These are phyloP conservation scores for Dothidotthia symphoricarpi DNA, from an alignment of 2,329 filamentous ascomycete species.

Conservation along the genomic window DNA sequence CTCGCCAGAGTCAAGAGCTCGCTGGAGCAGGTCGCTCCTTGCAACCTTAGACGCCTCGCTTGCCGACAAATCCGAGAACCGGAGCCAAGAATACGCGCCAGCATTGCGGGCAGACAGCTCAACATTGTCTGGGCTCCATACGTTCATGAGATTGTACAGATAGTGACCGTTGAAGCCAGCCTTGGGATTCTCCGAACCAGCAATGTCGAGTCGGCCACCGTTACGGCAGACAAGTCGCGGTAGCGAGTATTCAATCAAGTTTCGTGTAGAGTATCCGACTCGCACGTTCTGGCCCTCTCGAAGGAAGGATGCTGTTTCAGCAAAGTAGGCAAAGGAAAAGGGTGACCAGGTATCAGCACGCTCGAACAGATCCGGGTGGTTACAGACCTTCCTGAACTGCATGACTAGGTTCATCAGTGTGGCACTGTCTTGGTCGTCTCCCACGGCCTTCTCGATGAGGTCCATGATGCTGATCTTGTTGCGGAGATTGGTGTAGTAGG, in stretches of 20 bases:
- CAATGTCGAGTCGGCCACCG: conserved; percentile 70
- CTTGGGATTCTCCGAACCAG: conserved; percentile 68
- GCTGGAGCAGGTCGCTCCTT: conserved; percentile 69
- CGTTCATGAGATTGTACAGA: conserved; percentile 79
- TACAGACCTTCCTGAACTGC: conserved; percentile 99
- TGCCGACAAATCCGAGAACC: conserved; percentile 76
- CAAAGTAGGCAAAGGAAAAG: conserved; percentile 79
- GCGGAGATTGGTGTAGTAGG: conserved; percentile 85
- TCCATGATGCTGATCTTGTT: conserved; percentile 99
- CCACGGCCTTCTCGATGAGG: conserved; percentile 93
- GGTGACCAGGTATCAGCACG: conserved; percentile 88
- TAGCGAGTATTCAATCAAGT: conserved; percentile 77
- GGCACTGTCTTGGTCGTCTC: conserved; percentile 90
- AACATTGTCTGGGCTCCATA: conserved; percentile 82
- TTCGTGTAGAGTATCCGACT: conserved; percentile 85
- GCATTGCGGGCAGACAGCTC: conserved; percentile 59
- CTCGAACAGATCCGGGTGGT: conserved; percentile 96
- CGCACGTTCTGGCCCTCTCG: conserved; percentile 79
- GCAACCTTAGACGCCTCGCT: conserved; percentile 70
- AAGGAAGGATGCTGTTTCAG: conserved; percentile 92
- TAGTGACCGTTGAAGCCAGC: conserved; percentile 81
- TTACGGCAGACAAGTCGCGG: conserved; percentile 81
- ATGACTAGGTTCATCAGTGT: conserved; percentile 99
- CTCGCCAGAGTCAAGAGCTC: conserved; percentile 61
- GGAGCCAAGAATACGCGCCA: conserved; percentile 81